Percentiles rank a stretch among this genome's conserved stretches.
Conservation (phyloP, 768 basidiomycete genomes). For the Amanita thiersii region DNA sequence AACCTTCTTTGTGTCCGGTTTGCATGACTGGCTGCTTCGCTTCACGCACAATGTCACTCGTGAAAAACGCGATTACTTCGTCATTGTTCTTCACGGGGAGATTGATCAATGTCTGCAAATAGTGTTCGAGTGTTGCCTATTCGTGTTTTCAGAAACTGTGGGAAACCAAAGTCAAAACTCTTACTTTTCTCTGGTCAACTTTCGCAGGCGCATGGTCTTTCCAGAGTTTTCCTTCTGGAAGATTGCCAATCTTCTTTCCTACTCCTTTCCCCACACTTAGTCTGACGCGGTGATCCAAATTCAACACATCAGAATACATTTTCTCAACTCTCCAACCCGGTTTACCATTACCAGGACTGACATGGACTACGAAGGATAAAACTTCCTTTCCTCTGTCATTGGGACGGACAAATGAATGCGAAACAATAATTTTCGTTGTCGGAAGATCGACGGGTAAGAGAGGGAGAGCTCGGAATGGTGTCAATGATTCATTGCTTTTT, state of each 20-base stretch:
- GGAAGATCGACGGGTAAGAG: constrained; percentile 66
- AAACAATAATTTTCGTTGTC: constrained; percentile 61
- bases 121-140: constrained; percentile 73
- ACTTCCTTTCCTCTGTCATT: constrained; percentile 93
- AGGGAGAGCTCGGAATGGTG: constrained; percentile 66
- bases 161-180: constrained; percentile 16
- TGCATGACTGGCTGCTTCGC: constrained; percentile 71
- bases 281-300: constrained; percentile 74
- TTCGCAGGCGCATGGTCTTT: constrained; percentile 95
- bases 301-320: constrained; percentile 87
- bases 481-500: constrained; percentile 17
- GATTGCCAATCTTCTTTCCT: constrained; percentile 65
- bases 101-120: constrained; percentile 75
- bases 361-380: constrained; percentile 75
- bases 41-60: constrained; percentile 78
- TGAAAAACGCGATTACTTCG: constrained; percentile 89
- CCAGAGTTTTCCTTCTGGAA: constrained; percentile 94
- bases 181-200: constrained; percentile 91
- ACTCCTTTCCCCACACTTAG: constrained; percentile 57
- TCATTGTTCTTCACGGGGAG: constrained; percentile 82
- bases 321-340: constrained; percentile 85
- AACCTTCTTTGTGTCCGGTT: constrained; percentile 87
- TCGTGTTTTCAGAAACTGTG: not conserved
- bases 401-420: constrained; percentile 75
- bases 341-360: constrained; percentile 66